These are phyloP conservation scores for Aspergillus ellipticus DNA, from an alignment of 495 filamentous ascomycete species.

Conservation along the genomic window DNA sequence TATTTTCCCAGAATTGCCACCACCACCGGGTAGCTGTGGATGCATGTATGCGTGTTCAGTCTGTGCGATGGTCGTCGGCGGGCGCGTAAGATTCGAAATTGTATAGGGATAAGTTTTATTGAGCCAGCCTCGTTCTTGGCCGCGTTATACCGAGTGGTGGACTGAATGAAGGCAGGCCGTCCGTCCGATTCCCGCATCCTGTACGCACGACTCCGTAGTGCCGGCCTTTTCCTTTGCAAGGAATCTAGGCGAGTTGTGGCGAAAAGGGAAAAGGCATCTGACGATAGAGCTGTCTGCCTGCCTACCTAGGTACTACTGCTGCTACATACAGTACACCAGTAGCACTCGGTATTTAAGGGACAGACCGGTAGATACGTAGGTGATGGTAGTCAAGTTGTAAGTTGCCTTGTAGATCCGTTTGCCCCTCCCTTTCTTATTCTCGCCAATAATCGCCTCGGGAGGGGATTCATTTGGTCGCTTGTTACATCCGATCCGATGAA, in stretches of 20 bases:
- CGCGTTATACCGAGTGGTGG: background rate
- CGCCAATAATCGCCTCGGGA: background rate
- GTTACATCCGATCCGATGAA: slow-evolving; percentile 13
- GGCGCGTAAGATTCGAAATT: slow-evolving; percentile 11
- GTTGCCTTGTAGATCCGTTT: background rate
- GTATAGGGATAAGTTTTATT: slow-evolving; percentile 3
- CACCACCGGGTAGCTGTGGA: slow-evolving; percentile 6
- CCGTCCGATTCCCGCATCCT: background rate
- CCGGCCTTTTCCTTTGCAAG: background rate
- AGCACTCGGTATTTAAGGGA: too few relatives aligned
- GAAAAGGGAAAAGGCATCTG: background rate
- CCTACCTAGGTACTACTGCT: too few relatives aligned
- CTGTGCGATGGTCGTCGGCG: slow-evolving; percentile 8
- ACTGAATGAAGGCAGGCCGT: background rate
- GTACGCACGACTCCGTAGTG: background rate
- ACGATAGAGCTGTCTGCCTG: background rate
- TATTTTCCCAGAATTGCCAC: slow-evolving; percentile 16
- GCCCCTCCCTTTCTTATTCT: background rate
- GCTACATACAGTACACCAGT: too few relatives aligned
- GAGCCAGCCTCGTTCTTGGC: slow-evolving; percentile 5
- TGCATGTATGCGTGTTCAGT: slow-evolving; percentile 17
- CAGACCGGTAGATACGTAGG: too few relatives aligned
- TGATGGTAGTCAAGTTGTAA: too few relatives aligned
- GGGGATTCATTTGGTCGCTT: background rate
- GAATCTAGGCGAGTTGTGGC: background rate